Evolutionary conservation across 1,284 basidiomycete species (phyloP), one percentile per base, ranked within the genome.

Genomic region (Sanguinoderma infundibulare): DNA sequence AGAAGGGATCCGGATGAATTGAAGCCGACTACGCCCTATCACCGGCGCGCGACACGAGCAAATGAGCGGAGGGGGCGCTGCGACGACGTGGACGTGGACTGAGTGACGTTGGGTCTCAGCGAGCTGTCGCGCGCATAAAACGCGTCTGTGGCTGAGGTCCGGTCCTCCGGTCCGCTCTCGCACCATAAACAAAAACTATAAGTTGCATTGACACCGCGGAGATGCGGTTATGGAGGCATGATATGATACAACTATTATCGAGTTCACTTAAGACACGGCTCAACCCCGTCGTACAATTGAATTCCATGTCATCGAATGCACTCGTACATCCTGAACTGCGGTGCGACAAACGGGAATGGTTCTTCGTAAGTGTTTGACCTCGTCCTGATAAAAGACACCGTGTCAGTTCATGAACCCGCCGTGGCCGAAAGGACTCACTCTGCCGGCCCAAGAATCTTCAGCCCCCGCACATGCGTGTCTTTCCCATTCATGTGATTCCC

Each of bases 401-500:
- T 36, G 10, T n/a, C 12, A 22, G 26, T 24, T 39, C 17, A 30
- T 3, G 9, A 15, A 14, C 15, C 15, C 10, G 1, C 14, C n/a
- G 1, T 26, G 14, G 22, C 34, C 12, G 32, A 54, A 30, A 30
- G 44, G 6, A 81, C 90, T 64, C 72, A 95, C 95, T 90, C 89
- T 7, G 86, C 73, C 2, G 95, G 92, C 0, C 96, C 97, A 62
- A 95, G 88, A 24, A 98, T 85, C 55, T 85, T 87, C 44, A 99
- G 76, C 1, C 96, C 95, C 20, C 98, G 87, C 15, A 99, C 92
- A 77, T 99, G 98, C 9, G 98, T 99, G 77, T 99, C 98, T 75
- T 99, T 99, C 3, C 98, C 98, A 69, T 97, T 98, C 84, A 98
- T 91, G 72, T 99, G 96, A 73, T 99, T 99, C 22, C 92, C 90